Base-by-base conservation (phyloP, 257 asterid genomes). In the Agastache rugosa region DNA sequence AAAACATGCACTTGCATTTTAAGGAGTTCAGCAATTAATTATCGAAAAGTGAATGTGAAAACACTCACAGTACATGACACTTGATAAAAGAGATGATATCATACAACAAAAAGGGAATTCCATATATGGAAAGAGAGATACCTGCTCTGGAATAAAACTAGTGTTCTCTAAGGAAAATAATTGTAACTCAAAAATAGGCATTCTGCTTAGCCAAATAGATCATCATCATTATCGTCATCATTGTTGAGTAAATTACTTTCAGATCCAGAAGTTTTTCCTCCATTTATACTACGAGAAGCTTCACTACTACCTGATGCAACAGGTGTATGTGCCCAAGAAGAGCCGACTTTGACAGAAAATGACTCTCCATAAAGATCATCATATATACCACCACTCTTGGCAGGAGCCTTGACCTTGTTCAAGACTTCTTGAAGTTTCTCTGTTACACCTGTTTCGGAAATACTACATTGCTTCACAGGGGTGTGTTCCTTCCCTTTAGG, bases 291-390 rank as follows among this genome's bases (percentile, higher is more conserved):
- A 2, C 83, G 74, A 82, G 88, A 75, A 69, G 77, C 78, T 71
- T 78, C 88, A 75, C 54, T 66, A 67, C 70, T 79, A 69, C 79
- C 76, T 25, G 83, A 70, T 69, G 68, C 83, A 66, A 54, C 67
- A 34, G 96, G 62, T 10, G 92, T 75, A 75, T 76, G 80, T 11
- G 96, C 98, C 98, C 98, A 93, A 76, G 96, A 86, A 51, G 96
- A 86, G 48, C 97, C 97, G 3, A 88, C 96, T 80, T 90, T 88
- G 29, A 79, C 88, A n/a, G 91, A 77, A 70, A 84, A 79, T 6
- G 98, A 87, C 58, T 92, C 99, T 72, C 98, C 98, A 79, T 88
- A 92, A 41, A 95, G 92, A 83, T 89, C 98, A 73, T 88, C 98
- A 61, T 92, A 95, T 56, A 95, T 92, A 60, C 98, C 98, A 76